phyloP scores from a whole-genome alignment of 2,329 filamentous ascomycete genomes.

The Capronia coronata region DNA sequence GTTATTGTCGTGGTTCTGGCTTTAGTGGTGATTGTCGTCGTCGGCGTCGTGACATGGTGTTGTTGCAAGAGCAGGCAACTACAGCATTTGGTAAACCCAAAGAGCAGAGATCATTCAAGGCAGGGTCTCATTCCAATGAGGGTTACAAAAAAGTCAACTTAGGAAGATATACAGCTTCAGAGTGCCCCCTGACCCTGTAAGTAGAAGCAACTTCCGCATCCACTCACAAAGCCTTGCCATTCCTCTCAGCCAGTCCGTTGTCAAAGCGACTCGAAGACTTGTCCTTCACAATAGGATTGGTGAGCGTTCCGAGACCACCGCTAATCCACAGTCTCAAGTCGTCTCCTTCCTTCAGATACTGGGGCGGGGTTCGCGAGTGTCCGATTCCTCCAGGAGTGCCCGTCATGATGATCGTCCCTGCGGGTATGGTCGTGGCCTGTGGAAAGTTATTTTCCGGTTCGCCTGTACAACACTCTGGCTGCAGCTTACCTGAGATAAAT shows the following conservation, averaged over 20 bases:
- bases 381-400: constrained; percentile 41
- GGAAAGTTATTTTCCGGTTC: neutral
- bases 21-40: no score
- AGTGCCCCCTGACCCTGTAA: no score
- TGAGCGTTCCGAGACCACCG: constrained; percentile 3
- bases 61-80: no score
- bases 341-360: constrained; percentile 39
- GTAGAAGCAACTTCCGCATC: no score
- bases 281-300: constrained; percentile 1
- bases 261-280: constrained; percentile 5
- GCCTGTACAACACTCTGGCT: neutral
- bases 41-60: no score
- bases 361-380: constrained; percentile 37
- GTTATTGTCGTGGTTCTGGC: no score
- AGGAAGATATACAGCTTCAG: no score
- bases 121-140: no score
- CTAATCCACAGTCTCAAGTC: constrained; percentile 31
- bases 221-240: constrained; percentile 51
- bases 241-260: constrained; percentile 38
- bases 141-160: no score
- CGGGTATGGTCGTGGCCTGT: constrained; percentile 38
- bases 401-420: constrained; percentile 40
- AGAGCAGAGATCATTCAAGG: no score
- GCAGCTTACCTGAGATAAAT: constrained; percentile 3
- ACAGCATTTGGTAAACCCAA: no score